A percentile compares a stretch with the other conserved stretches of the same genome.
These are phyloP conservation scores for Calonectria fujianensis DNA, from an alignment of 2,329 filamentous ascomycete genomes.

Conservation along the genomic window DNA sequence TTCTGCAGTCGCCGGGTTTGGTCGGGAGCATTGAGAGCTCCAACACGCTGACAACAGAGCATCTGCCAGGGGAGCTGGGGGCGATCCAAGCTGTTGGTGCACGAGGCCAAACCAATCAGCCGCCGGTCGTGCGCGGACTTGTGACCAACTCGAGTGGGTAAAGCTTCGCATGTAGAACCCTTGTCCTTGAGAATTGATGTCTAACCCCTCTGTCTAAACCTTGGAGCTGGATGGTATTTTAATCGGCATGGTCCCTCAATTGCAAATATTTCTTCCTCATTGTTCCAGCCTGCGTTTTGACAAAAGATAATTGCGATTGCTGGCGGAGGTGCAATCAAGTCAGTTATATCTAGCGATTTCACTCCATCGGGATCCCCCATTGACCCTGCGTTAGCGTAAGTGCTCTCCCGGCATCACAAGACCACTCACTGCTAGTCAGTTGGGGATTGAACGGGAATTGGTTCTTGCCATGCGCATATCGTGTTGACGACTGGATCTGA, in stretches of 20 bases:
- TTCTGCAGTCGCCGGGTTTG: slow-evolving; percentile 36
- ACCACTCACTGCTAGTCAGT: slow-evolving; percentile 17
- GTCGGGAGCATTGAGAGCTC: background rate
- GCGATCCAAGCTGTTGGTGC: slow-evolving; percentile 49
- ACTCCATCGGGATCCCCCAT: slow-evolving; percentile 1
- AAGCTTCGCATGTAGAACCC: slow-evolving; percentile 48
- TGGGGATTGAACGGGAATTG: slow-evolving; percentile 28
- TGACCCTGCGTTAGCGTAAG: slow-evolving; percentile 34
- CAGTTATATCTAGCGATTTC: background rate
- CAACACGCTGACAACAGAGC: slow-evolving; percentile 37
- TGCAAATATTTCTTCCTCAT: slow-evolving; percentile 29
- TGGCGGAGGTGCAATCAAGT: slow-evolving; percentile 11
- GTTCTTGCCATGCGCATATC: slow-evolving; percentile 14
- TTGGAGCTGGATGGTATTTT: slow-evolving; percentile 44
- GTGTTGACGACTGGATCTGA: slow-evolving; percentile 1
- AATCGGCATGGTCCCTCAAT: slow-evolving; percentile 38
- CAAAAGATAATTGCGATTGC: slow-evolving; percentile 23
- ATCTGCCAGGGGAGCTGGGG: slow-evolving; percentile 42
- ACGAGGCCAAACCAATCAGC: slow-evolving; percentile 49
- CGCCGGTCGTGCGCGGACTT: slow-evolving; percentile 37
- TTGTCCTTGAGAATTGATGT: slow-evolving; percentile 50
- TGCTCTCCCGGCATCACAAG: slow-evolving; percentile 30
- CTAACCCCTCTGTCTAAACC: slow-evolving; percentile 44
- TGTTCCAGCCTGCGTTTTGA: slow-evolving; percentile 12
- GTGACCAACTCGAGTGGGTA: slow-evolving; percentile 51